Base-by-base conservation (phyloP, 192 early-diverging fungal species). In the Podila horticola region DNA sequence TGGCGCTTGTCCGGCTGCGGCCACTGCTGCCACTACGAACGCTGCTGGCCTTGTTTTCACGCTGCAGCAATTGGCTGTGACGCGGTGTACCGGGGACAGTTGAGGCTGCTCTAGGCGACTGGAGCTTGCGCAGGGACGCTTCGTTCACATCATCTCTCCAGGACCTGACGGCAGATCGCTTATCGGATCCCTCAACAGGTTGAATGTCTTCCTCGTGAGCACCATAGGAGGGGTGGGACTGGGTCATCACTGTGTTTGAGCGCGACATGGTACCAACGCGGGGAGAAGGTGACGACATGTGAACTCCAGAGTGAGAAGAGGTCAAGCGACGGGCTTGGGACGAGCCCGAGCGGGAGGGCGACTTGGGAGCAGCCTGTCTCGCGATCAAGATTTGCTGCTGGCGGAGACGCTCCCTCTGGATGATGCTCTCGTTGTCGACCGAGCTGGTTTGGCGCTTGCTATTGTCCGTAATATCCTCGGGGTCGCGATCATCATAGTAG, bases 71-170 rank as follows among this genome's bases (percentile, higher is more conserved):
- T 24, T 72, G 58, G 33, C 58, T 64, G 9, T 33, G 60, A 12
- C 28, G 60, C 13, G 28, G 60, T 29, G 60, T 28, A 20, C 4
- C 28, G 28, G 55, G 49, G 20, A 28, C 2, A 0, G 51, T 50
- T n/a, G 19, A 13, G n/a, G 26, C 38, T 10, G 65, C 55, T 62
- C 69, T 64, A 1, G 75, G 69, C 1, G 75, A 79, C 17, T 65
- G 67, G 3, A 28, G 66, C 29, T 66, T 79, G 52, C 64, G 59
- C 24, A 71, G 65, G 2, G 75, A 71, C 1, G 71, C 66, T 22
- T 79, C 70, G 15, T 79, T 79, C 38, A 79, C 75, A 24, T 79
- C 75, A 63, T 79, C 75, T 24, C 69, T 62, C 75, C 75, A 79
- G 36, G 28, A 67, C 24, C 41, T 33, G 51, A 79, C 75, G 1